phyloP scores from a whole-genome alignment of 257 asterid genomes.

The Anisodus acutangulus region DNA sequence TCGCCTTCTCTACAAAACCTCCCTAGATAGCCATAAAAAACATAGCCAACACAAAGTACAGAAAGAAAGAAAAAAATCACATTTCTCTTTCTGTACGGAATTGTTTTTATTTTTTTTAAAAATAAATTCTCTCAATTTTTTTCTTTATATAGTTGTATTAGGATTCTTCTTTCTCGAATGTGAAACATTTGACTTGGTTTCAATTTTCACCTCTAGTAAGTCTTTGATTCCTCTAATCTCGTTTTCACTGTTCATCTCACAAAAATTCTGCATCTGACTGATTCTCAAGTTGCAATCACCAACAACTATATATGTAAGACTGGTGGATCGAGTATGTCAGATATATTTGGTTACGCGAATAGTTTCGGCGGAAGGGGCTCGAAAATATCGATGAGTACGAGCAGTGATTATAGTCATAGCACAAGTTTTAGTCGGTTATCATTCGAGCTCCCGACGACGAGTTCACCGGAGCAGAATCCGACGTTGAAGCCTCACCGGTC shows the following conservation, averaged over 20 bases:
- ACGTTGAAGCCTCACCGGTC: slow-evolving; percentile 68
- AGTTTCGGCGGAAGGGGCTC: slow-evolving; percentile 30
- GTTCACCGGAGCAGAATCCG: slow-evolving; percentile 54
- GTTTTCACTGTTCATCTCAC: slow-evolving; percentile 7
- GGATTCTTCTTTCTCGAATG: background rate
- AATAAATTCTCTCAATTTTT: background rate
- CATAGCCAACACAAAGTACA: background rate
- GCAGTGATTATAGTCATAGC: slow-evolving; percentile 59
- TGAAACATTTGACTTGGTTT: slow-evolving; percentile 27
- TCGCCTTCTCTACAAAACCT: background rate
- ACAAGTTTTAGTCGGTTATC: slow-evolving; percentile 71
- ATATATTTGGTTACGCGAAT: slow-evolving; percentile 17
- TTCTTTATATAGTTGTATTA: background rate
- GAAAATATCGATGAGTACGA: slow-evolving; percentile 66
- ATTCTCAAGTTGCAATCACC: background rate
- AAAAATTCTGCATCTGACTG: background rate
- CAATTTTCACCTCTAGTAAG: background rate
- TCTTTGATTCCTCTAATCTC: slow-evolving; percentile 22
- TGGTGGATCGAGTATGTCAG: background rate
- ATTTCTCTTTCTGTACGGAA: background rate
- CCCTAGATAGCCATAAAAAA: background rate
- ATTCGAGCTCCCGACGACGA: slow-evolving; percentile 56
- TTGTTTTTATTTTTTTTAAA: background rate
- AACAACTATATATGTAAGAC: background rate
- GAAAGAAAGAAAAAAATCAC: background rate